Conservation (phyloP, 2,329 filamentous ascomycete genomes). For the Penicillium sp. region DNA sequence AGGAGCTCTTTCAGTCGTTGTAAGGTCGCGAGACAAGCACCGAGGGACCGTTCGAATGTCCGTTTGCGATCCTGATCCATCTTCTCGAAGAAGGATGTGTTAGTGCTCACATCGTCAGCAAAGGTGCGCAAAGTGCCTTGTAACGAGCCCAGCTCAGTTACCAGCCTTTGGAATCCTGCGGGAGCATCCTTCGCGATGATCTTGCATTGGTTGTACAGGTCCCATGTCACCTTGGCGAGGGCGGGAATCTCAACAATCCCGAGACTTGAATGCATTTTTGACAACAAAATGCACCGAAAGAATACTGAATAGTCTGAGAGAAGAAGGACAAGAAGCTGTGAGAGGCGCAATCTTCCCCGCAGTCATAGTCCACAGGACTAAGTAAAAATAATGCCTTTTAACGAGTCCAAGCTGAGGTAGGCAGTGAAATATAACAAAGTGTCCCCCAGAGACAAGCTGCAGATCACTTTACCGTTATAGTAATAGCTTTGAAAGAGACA, state of each 20-base stretch:
- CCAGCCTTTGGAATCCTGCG: slow-evolving; percentile 28
- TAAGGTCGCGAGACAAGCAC: slow-evolving; percentile 24
- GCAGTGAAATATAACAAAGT: background rate
- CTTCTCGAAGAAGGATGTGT: slow-evolving; percentile 21
- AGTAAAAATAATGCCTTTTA: background rate
- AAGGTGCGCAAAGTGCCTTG: slow-evolving; percentile 25
- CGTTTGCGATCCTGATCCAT: slow-evolving; percentile 22
- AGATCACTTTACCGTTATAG: background rate
- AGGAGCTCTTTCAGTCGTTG: slow-evolving; percentile 23
- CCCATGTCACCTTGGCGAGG: slow-evolving; percentile 26
- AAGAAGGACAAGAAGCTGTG: background rate
- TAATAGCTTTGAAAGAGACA: background rate
- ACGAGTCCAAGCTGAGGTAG: background rate
- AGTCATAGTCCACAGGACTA: background rate
- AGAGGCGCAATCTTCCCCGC: background rate
- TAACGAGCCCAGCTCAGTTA: slow-evolving; percentile 27
- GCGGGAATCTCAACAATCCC: slow-evolving; percentile 23
- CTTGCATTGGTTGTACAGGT: slow-evolving; percentile 29
- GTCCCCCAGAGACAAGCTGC: background rate
- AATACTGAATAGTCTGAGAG: no score
- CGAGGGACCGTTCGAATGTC: slow-evolving; percentile 24
- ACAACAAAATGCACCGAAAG: background rate
- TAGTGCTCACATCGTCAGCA: slow-evolving; percentile 25
- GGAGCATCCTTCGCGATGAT: slow-evolving; percentile 27
- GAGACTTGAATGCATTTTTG: slow-evolving; percentile 22